A percentile compares a stretch with the other conserved stretches of the same genome.
These are phyloP conservation scores for Dactylorhiza incarnata DNA, from an alignment of 106 monocot genomes.

Conservation along the genomic window DNA sequence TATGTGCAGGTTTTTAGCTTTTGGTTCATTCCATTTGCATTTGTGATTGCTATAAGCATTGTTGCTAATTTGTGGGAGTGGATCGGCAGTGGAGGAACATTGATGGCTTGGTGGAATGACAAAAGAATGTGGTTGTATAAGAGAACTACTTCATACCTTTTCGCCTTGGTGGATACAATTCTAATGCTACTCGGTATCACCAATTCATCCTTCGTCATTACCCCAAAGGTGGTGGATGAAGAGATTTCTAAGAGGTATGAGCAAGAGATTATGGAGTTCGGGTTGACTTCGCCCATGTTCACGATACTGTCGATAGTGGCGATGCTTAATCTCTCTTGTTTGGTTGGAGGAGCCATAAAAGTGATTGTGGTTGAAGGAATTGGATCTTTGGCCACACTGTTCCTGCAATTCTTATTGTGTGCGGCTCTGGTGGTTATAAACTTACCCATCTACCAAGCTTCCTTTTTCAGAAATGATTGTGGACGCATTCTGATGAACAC, in stretches of 20 bases:
- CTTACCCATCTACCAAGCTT: conserved; percentile 42
- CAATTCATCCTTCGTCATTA: conserved; percentile 37
- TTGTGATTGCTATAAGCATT: conserved; percentile 15
- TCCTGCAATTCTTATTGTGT: conserved; percentile 43
- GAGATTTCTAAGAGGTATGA: conserved; percentile 42
- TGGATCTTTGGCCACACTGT: conserved; percentile 7
- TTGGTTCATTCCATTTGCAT: conserved; percentile 48
- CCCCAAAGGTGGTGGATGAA: conserved; percentile 40
- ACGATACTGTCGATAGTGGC: conserved; percentile 33
- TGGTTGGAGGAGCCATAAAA: conserved; percentile 23
- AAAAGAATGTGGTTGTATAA: conserved; percentile 56
- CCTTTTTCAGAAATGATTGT: conserved; percentile 56
- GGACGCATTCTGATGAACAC: conserved; percentile 36
- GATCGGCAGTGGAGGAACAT: conserved; percentile 11
- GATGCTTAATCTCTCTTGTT: conserved; percentile 38
- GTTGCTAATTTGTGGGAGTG: conserved; percentile 24
- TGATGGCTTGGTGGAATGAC: conserved; percentile 73
- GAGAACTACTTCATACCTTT: conserved; percentile 53
- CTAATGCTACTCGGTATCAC: conserved; percentile 33
- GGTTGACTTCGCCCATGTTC: conserved; percentile 27
- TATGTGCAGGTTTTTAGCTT: conserved; percentile 20
- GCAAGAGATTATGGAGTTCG: conserved; percentile 63
- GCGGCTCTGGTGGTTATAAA: conserved; percentile 33
- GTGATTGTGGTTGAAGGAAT: conserved; percentile 13
- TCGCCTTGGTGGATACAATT: conserved; percentile 39